Evolutionary conservation across 164 flowering plant species (phyloP).

Genomic region (Hamamelis virginiana): DNA sequence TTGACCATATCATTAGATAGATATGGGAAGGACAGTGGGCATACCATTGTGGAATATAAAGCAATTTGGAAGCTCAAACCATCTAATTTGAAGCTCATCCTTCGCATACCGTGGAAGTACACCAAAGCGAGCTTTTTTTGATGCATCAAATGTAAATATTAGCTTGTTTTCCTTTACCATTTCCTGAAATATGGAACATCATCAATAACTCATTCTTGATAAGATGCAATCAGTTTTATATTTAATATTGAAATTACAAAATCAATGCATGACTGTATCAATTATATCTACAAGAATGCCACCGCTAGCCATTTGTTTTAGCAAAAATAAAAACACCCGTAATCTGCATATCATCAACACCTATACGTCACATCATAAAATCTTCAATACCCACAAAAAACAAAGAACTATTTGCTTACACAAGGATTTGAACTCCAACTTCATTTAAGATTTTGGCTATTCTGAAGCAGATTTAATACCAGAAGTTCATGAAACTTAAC

Average conservation of each 20-base stretch:
- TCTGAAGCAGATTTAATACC: no score
- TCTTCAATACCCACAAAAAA: no score
- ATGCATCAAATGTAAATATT: constrained; percentile 67
- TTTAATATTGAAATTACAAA: not conserved
- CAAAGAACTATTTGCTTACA: not conserved
- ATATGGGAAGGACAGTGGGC: constrained; percentile 13
- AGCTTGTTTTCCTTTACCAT: constrained; percentile 84
- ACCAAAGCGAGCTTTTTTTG: constrained; percentile 90
- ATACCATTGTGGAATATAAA: constrained; percentile 95
- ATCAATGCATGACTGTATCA: not conserved
- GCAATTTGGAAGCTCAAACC: constrained; percentile 99
- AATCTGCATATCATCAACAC: not conserved
- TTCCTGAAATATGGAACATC: constrained; percentile 50
- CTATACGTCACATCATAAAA: no score
- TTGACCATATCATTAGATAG: not conserved
- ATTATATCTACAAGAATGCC: not conserved
- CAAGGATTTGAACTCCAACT: not conserved
- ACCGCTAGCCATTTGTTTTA: not conserved
- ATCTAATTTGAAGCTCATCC: constrained; percentile 74
- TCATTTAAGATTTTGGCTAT: no score
- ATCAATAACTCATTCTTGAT: constrained; percentile 8
- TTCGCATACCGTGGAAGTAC: constrained; percentile 94
- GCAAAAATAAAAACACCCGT: not conserved
- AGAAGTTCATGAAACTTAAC: no score
- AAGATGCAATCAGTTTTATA: not conserved